phyloP scores from a whole-genome alignment of 1,139 yeast genomes.

The Candida freyschussii region DNA sequence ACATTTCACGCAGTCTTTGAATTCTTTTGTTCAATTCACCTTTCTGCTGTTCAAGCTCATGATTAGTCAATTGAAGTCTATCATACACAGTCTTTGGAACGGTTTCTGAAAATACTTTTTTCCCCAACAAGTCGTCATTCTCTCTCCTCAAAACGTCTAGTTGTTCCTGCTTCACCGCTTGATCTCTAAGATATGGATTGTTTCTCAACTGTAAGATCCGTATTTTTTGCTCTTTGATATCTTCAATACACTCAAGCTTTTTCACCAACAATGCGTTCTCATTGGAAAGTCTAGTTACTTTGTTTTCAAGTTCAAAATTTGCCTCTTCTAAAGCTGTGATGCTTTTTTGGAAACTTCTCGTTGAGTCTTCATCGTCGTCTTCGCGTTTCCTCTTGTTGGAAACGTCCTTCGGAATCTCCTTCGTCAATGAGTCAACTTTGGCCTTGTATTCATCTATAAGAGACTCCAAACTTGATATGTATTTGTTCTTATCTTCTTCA shows the following conservation, averaged over 20 bases:
- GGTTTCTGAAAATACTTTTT: conserved; percentile 25
- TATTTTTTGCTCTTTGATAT: conserved; percentile 35
- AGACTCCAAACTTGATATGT: conserved; percentile 41
- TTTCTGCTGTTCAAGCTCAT: conserved; percentile 43
- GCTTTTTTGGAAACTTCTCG: conserved; percentile 32
- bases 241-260: conserved; percentile 32
- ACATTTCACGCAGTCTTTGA: conserved; percentile 57
- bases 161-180: conserved; percentile 51
- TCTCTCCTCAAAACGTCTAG: conserved; percentile 53
- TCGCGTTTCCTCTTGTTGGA: conserved; percentile 29
- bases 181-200: conserved; percentile 66
- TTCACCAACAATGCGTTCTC: conserved; percentile 33
- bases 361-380: conserved; percentile 30
- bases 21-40: conserved; percentile 53
- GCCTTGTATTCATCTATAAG: conserved; percentile 55
- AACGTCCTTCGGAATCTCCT: conserved; percentile 26
- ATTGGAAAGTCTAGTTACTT: conserved; percentile 35
- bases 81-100: conserved; percentile 67
- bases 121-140: conserved; percentile 45
- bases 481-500: conserved; percentile 23
- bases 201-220: conserved; percentile 60
- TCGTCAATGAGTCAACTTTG: conserved; percentile 44
- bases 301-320: conserved; percentile 38
- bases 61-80: conserved; percentile 53
- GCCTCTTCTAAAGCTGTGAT: conserved; percentile 36